A percentile compares a stretch with the other conserved stretches of the same genome.
phyloP scores from a whole-genome alignment of 148 eudicot species.

The Arbutus unedo region DNA sequence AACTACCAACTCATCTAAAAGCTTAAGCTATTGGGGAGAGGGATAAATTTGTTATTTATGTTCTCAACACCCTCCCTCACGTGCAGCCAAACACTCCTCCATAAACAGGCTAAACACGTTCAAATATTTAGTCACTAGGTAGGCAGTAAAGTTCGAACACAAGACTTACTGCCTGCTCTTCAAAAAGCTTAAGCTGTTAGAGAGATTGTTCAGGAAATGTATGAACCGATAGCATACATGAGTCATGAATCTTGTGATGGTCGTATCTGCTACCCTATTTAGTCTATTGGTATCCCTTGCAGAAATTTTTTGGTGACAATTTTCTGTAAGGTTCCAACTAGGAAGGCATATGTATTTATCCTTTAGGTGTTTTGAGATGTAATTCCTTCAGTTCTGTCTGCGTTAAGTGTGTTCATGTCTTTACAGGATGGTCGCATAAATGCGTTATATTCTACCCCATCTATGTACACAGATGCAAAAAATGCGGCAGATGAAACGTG shows the following conservation, averaged over 20 bases:
- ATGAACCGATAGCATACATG: neutral
- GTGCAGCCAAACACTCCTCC: too few species aligned
- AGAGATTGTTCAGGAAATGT: neutral
- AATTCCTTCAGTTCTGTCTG: neutral
- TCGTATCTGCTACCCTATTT: neutral
- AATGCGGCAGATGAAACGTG: slow-evolving; percentile 56
- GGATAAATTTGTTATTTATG: too few species aligned
- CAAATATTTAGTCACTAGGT: too few species aligned
- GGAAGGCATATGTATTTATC: neutral
- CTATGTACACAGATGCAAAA: slow-evolving; percentile 84
- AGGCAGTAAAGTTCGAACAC: too few species aligned
- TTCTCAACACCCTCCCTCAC: too few species aligned
- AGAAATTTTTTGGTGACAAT: neutral
- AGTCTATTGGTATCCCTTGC: neutral
- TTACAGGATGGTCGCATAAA: slow-evolving; percentile 85
- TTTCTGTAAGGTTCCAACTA: neutral
- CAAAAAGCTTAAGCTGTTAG: too few species aligned
- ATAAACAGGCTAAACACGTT: too few species aligned
- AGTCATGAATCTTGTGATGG: neutral
- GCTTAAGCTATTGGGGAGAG: too few species aligned
- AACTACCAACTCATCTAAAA: too few species aligned
- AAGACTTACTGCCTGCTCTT: too few species aligned
- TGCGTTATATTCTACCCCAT: slow-evolving; percentile 89
- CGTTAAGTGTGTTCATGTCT: neutral
- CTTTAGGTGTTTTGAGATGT: neutral